Evolutionary conservation across 2,329 filamentous ascomycete genomes (phyloP), one percentile per base, ranked within the genome.

Genomic region (Trichoderma koningii): DNA sequence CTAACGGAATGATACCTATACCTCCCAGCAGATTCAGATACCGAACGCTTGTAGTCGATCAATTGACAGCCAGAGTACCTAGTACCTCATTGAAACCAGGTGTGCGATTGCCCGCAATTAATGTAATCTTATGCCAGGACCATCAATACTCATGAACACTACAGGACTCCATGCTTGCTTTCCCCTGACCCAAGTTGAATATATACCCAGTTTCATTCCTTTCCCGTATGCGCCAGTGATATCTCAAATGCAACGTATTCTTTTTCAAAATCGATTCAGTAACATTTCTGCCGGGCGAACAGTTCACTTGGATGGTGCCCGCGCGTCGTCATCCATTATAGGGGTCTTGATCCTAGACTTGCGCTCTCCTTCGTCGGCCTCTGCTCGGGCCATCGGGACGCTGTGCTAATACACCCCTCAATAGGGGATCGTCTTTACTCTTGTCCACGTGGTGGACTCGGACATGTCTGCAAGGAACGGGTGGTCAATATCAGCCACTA

Each of bases 381-480:
- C 93, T 87, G 73, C 85, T 91, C 6, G 90, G 90, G 38, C 93
- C 93, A 76, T 97, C 91, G 3, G 91, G 88, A 59, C 95, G 84
- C 74, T 97, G 93, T 2, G 92, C 85, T 44, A 98, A 85, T 1
- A 98, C 94, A 55, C 94, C 89, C 60, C 93, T 85, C 47, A 99
- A 80, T 63, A 83, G 77, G 0, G 90, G 87, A 72, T 98, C 94
- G 70, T 97, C 93, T 76, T 93, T 94, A 74, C 91, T 88, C 75
- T 92, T 95, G 73, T 98, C 93, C 45, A 88, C 81, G 75, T 98
- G 95, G 75, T 98, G 94, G 48, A 95, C 92, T 63, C 92, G 87
- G 41, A 98, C 95, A 77, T 99, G 95, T 76, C 93, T 96, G 57
- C 64, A 5, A 38, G 19, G 51, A 64, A 55, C 3, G 14, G 45